These are phyloP conservation scores for Solanum boliviense DNA, from an alignment of 257 asterid species.

Conservation along the genomic window DNA sequence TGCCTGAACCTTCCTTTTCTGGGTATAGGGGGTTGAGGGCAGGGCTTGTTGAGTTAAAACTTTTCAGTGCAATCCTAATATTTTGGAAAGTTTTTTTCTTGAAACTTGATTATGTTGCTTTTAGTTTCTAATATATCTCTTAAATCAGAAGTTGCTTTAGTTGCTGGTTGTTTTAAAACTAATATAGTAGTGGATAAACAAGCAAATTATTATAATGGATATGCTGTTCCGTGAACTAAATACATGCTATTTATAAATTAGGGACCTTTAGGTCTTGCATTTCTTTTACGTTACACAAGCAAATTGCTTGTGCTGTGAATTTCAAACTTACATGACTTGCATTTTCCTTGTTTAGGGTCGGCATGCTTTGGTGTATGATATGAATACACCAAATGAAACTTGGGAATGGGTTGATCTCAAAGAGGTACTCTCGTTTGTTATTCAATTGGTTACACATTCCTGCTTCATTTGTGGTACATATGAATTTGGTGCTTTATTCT, in stretches of 20 bases:
- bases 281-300: background rate
- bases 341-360: slow-evolving; percentile 48
- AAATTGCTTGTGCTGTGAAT: background rate
- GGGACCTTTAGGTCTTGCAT: background rate
- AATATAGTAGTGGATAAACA: background rate
- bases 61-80: background rate
- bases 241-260: background rate
- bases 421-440: slow-evolving; percentile 44
- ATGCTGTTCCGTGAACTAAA: background rate
- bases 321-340: background rate
- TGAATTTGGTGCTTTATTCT: background rate
- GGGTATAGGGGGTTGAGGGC: background rate
- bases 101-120: background rate
- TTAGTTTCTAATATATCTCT: background rate
- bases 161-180: background rate
- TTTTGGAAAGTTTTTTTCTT: background rate
- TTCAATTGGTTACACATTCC: background rate
- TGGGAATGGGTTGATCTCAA: slow-evolving; percentile 86
- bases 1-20: background rate
- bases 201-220: background rate
- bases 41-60: background rate
- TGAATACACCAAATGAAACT: slow-evolving; percentile 55
- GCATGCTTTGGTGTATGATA: slow-evolving; percentile 84
- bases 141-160: background rate
- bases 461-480: background rate